Evolutionary conservation across 208 protist species (phyloP), one percentile per base, ranked within the genome.

Genomic region (Blechomonas ayalai): DNA sequence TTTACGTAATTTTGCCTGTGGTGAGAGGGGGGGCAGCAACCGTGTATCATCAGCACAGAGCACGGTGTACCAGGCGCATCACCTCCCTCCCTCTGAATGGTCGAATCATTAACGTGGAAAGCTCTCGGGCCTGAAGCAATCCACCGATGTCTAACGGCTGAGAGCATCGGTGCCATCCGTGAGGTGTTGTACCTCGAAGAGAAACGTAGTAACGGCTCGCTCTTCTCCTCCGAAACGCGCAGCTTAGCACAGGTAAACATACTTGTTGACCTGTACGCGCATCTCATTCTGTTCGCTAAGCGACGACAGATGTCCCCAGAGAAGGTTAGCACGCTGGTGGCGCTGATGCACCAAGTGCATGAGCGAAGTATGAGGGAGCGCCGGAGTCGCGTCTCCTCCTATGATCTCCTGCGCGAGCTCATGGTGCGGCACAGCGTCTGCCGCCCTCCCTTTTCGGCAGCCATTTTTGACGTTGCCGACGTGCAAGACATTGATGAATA

Each of bases 401-500:
- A 90, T 68, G 67, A 80, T 40, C 16, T 67, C 1, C 63, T 95
- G 26, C 71, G 79, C 13, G 55, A 82, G 27, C 59, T 92, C 3
- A 69, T 94, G 10, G 50, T 92, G 27, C 69, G 66, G 29, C 83
- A 94, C 55, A 92, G 82, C 48, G 82, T 92, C 7, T 64, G 74
- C 25, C 80, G 85, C n/a, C 89, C 85, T 8, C 89, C 89, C 2
- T 96, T 83, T 54, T 84, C 71, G 9, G 73, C 77, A 26, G 75
- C 76, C 52, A 68, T 96, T 7, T 94, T 96, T 54, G 72, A 61
- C 47, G 37, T 91, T 2, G 56, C 52, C 6, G 85, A 96, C 31
- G 85, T 88, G 15, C 73, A 89, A 31, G 80, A 78, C 16, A 71
- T 96, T 32, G 80, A 88, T 39, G 82, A 85, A 38, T 96, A 96